These are phyloP conservation scores for Alopecurus myosuroides DNA, from an alignment of 176 grass and related monocot species.

Conservation along the genomic window DNA sequence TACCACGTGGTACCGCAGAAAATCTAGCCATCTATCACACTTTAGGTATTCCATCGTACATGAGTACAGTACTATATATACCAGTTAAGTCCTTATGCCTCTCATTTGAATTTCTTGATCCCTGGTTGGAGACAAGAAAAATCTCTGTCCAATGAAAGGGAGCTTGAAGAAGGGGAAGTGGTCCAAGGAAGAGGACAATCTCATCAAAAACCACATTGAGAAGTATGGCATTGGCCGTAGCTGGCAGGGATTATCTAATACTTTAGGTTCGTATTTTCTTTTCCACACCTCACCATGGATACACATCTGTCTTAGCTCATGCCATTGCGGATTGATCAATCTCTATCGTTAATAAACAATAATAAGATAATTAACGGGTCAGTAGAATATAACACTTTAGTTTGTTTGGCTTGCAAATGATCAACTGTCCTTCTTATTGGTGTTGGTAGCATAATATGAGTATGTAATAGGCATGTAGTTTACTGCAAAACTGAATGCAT, in stretches of 20 bases:
- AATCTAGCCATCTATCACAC: constrained; percentile 20
- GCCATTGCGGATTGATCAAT: not conserved
- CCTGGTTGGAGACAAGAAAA: constrained; percentile 23
- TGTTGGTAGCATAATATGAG: not conserved
- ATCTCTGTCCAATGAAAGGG: constrained; percentile 2
- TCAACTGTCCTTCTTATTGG: not conserved
- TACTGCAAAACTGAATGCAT: not conserved
- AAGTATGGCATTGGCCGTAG: constrained; percentile 39
- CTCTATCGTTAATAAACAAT: not conserved
- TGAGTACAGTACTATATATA: constrained; percentile 12
- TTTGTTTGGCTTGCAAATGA: not conserved
- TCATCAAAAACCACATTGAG: constrained; percentile 38
- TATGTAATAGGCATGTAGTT: not conserved
- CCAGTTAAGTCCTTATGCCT: not conserved
- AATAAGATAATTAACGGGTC: not conserved
- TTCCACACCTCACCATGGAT: not conserved
- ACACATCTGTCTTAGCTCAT: not conserved
- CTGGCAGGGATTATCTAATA: constrained; percentile 44
- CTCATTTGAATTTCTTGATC: constrained; percentile 24
- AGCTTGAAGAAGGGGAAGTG: constrained; percentile 41
- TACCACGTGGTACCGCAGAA: not conserved
- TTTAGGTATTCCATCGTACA: constrained; percentile 23
- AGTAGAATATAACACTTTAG: not conserved
- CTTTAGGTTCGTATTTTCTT: constrained; percentile 32
- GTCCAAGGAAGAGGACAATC: constrained; percentile 37